Conservation (phyloP, 441 rosid genomes). For the Bocquillonia castaneifolia region DNA sequence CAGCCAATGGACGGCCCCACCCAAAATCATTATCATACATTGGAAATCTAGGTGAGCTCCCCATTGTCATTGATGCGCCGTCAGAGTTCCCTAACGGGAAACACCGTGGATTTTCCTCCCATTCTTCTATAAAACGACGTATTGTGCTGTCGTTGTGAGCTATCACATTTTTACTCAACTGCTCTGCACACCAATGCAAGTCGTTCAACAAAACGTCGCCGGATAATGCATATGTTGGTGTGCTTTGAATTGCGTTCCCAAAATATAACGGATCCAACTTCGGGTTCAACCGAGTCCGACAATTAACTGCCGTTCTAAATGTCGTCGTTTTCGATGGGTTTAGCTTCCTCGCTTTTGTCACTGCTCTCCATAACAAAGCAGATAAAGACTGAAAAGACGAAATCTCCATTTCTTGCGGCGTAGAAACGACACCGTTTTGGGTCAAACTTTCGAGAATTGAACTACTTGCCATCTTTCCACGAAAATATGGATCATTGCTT, state of each 20-base stretch:
- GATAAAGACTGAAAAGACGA: slow-evolving; percentile 85
- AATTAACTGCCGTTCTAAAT: slow-evolving; percentile 90
- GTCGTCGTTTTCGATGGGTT: slow-evolving; percentile 53
- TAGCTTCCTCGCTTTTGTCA: slow-evolving; percentile 74
- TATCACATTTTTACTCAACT: slow-evolving; percentile 58
- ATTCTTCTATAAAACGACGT: slow-evolving; percentile 46
- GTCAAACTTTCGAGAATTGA: slow-evolving; percentile 35
- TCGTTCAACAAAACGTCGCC: slow-evolving; percentile 54
- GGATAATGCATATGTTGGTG: slow-evolving; percentile 52
- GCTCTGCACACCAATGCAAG: slow-evolving; percentile 62
- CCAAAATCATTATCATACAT: slow-evolving; percentile 92
- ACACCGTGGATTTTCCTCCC: slow-evolving; percentile 74
- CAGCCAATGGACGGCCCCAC: slow-evolving; percentile 87
- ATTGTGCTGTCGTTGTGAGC: slow-evolving; percentile 66
- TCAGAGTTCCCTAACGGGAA: slow-evolving; percentile 85
- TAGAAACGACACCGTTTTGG: slow-evolving; percentile 26
- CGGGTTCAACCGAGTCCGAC: slow-evolving; percentile 73
- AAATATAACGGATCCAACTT: slow-evolving; percentile 59
- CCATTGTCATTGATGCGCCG: slow-evolving; percentile 93
- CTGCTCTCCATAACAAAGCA: slow-evolving; percentile 77
- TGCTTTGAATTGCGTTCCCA: slow-evolving; percentile 96
- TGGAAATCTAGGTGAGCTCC: slow-evolving; percentile 93
- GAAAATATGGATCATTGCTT: slow-evolving; percentile 43
- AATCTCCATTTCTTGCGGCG: slow-evolving; percentile 31
- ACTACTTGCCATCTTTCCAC: slow-evolving; percentile 28